Base-by-base conservation (phyloP, 2,329 filamentous ascomycete species). In the Ustulina deusta region DNA sequence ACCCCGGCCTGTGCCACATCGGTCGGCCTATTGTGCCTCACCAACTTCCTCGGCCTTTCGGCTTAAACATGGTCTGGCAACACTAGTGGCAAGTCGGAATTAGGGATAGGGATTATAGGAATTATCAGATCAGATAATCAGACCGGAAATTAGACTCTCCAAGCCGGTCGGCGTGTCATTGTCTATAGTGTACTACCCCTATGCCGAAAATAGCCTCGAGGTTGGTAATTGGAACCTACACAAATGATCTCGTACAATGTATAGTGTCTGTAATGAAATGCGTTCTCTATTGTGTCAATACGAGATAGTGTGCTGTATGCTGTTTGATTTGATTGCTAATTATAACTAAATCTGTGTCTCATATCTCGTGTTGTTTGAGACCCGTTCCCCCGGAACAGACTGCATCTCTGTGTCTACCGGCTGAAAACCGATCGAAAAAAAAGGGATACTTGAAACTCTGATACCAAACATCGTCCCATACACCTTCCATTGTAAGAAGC, bases 121-220 rank as follows among this genome's bases (percentile, higher is more conserved):
- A 59, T 68, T 58, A 65, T 55, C 40, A 65, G 46, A 65, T 61
- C 63, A 34, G 57, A 61, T 65, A 61, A 61, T 42, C 51, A 56
- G 32, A 15, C 25, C 44, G 42, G 32, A 58, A 42, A 57, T 54
- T 32, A 56, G 29, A 40, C 22, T 27, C 38, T 34, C 34, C 44
- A 22, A 42, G 20, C 25, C 29, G 38, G 17, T 54, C 25, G 22
- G 29, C 46, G 51, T 46, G 52, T 46, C 55, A 60, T 46, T n/a
- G n/a, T n/a, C n/a, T n/a, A n/a, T n/a, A n/a, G n/a, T n/a, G n/a
- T n/a, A n/a, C n/a, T n/a, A n/a, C n/a, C n/a, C n/a, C n/a, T n/a
- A n/a, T n/a, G n/a, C n/a, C n/a, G n/a, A n/a, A n/a, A n/a, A n/a
- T n/a, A 11, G 22, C 11, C 20, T 38, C 34, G 9, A 6, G 34